phyloP scores from a whole-genome alignment of 2,329 filamentous ascomycete genomes.

The Polytolypa hystricis region DNA sequence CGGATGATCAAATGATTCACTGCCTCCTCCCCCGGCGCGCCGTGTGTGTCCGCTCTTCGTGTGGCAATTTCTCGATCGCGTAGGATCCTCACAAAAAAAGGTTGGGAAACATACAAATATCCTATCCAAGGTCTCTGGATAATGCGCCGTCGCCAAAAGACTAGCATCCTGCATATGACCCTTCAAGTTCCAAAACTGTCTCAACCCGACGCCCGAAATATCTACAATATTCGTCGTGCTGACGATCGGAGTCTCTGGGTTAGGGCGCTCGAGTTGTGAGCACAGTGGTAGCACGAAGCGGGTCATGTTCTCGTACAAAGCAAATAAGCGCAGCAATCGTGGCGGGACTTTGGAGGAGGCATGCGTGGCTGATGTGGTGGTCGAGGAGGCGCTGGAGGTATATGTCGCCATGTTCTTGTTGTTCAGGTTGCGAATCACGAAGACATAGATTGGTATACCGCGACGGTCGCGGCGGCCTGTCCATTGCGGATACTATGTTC shows the following conservation, averaged over 20 bases:
- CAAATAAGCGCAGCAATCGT: constrained; percentile 76
- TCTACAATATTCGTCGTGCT: constrained; percentile 93
- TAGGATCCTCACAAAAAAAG: no score
- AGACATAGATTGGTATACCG: constrained; percentile 86
- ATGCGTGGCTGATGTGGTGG: constrained; percentile 48
- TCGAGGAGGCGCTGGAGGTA: constrained; percentile 42
- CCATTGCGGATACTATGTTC: constrained; percentile 75
- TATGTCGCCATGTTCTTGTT: constrained; percentile 70
- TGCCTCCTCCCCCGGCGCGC: no score
- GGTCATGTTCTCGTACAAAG: constrained; percentile 85
- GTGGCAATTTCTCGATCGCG: no score
- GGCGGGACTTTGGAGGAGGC: constrained; percentile 47
- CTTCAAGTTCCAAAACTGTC: constrained; percentile 94
- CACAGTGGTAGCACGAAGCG: constrained; percentile 78
- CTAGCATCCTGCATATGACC: constrained; percentile 88
- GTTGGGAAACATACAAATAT: constrained; percentile 53
- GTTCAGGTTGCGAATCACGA: constrained; percentile 74
- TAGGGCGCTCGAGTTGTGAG: constrained; percentile 62
- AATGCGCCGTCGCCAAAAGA: constrained; percentile 79
- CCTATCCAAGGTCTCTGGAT: constrained; percentile 83
- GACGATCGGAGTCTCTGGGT: constrained; percentile 74
- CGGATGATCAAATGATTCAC: no score
- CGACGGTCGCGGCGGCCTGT: constrained; percentile 80
- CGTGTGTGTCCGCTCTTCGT: no score
- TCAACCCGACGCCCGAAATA: constrained; percentile 73